Evolutionary conservation across 2,329 filamentous ascomycete species (phyloP).

Genomic region (Fonsecaea multimorphosa): DNA sequence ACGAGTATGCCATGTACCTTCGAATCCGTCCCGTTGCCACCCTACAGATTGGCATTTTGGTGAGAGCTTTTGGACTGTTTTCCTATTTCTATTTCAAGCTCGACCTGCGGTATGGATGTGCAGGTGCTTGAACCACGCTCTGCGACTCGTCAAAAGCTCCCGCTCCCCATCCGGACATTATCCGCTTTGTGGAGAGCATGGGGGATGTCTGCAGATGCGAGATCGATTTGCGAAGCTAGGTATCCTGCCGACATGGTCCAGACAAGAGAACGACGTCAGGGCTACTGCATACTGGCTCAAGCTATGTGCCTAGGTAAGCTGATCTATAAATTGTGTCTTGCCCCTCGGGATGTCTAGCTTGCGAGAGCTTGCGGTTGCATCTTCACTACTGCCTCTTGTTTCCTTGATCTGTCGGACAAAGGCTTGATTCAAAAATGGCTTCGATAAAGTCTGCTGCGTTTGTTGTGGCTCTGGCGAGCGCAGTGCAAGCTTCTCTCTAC

Average conservation of each 20-base stretch:
- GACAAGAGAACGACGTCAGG: constrained; percentile 2
- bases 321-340: background rate
- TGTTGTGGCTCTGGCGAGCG: constrained; percentile 15
- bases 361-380: background rate
- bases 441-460: constrained; percentile 19
- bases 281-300: constrained; percentile 5
- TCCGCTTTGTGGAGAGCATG: constrained; percentile 11
- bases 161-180: background rate
- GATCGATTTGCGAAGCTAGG: background rate
- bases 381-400: background rate
- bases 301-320: constrained; percentile 18
- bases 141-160: constrained; percentile 29
- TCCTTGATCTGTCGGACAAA: background rate
- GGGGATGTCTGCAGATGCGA: constrained; percentile 10
- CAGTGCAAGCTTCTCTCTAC: constrained; percentile 45
- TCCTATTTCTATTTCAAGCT: constrained; percentile 1
- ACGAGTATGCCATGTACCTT: background rate
- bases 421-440: constrained; percentile 8
- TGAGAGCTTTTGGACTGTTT: background rate
- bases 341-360: background rate
- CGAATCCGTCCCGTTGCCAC: background rate
- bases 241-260: background rate
- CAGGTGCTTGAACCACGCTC: constrained; percentile 26
- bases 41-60: background rate
- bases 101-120: background rate